Evolutionary conservation across 2,329 filamentous ascomycete species (phyloP), one percentile per base, ranked within the genome.

Genomic region (Clathrospora elynae): DNA sequence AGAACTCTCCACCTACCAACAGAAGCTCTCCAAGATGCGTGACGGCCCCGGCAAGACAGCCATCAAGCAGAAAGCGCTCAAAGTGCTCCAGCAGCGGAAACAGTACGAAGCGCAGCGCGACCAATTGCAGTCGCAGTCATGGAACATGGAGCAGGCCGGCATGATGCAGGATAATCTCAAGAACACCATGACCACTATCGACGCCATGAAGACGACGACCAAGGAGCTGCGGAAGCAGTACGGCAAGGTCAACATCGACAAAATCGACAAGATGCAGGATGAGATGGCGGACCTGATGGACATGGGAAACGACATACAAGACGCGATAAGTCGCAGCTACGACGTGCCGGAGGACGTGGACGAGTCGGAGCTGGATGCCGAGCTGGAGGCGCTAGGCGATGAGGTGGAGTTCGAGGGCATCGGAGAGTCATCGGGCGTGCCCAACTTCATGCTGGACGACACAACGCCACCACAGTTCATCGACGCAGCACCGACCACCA

Each of bases 101-200:
- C 86, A 91, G 73, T 95, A 96, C 82, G 93, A 99, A 74, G 80
- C 83, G 3, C 90, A 96, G 73, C 89, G 92, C 55, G 90, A 96
- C 64, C 91, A 97, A 74, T 84, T 97, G 39, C 88, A 95, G 73
- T 82, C 86, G 55, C 93, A 99, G 74, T 89, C 89, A 14, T 97
- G 91, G 91, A 97, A 97, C 75, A 96, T 99, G 91, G 91, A 97
- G 75, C 91, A 96, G 74, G 91, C 92, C 3, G 87, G 88, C 68
- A 95, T 91, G 81, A 96, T 97, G 92, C 90, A 95, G 75, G 92
- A 97, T 74, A 97, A 97, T 67, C 81, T 99, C 38, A 93, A 95
- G 72, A 97, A 97, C 72, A 92, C 93, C 52, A 96, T 96, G 91
- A 95, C 90, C 12, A 96, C 93, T 18, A 91, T 97, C 30, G 92